phyloP scores from a whole-genome alignment of 83 land plant species.

The Picea engelmannii region DNA sequence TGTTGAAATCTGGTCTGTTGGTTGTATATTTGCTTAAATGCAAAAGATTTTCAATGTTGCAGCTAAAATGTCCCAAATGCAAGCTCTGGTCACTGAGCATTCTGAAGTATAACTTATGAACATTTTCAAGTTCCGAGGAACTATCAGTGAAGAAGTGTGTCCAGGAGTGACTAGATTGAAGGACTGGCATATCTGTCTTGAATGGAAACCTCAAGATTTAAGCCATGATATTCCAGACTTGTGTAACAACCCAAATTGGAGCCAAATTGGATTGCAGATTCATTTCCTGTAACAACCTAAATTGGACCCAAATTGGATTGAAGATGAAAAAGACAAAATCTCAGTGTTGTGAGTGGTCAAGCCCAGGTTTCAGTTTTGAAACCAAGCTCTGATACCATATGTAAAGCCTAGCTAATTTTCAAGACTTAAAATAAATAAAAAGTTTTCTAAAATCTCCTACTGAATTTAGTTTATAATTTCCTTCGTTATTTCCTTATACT shows the following conservation, averaged over 20 bases:
- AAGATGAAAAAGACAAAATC: no score
- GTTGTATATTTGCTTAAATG: slow-evolving; percentile 68
- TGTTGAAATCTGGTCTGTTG: slow-evolving; percentile 95
- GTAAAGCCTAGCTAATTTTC: no score
- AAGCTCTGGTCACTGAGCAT: slow-evolving; percentile 86
- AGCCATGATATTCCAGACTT: slow-evolving; percentile 61
- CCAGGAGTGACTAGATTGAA: slow-evolving; percentile 63
- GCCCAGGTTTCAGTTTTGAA: no score
- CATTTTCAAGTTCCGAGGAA: slow-evolving; percentile 88
- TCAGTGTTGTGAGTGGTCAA: no score
- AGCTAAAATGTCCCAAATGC: slow-evolving; percentile 84
- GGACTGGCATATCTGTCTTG: slow-evolving; percentile 82
- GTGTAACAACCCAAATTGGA: background rate
- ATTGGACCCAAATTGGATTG: no score
- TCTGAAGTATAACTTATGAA: slow-evolving; percentile 91
- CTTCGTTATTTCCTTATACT: no score
- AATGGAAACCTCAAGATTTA: slow-evolving; percentile 69
- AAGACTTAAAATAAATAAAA: no score
- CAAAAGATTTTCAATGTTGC: background rate
- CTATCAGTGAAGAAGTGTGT: slow-evolving; percentile 71
- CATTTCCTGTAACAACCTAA: no score
- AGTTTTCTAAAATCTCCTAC: no score
- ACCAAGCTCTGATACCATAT: no score
- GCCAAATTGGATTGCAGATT: no score
- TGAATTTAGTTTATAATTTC: no score